Evolutionary conservation across 2,329 filamentous ascomycete species (phyloP).

Genomic region (Microthyrium microscopicum): DNA sequence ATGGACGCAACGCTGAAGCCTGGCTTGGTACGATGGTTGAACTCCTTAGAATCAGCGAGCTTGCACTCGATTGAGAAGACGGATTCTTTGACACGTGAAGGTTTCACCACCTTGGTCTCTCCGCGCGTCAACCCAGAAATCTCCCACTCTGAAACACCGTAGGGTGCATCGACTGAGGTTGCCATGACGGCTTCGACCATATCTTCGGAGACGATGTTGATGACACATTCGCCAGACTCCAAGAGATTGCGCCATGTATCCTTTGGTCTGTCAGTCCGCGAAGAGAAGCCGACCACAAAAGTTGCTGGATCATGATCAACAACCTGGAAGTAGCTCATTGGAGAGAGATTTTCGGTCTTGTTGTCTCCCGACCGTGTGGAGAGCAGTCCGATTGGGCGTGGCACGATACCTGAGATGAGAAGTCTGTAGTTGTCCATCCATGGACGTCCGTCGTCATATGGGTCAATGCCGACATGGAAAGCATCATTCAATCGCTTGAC

Average conservation of each 20-base stretch:
- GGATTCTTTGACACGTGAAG: conserved; percentile 2
- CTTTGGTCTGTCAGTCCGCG: conserved; percentile 9
- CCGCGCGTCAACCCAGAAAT: conserved; percentile 3
- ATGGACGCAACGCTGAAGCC: conserved; percentile 4
- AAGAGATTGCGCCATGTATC: conserved; percentile 11
- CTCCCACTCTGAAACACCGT: conserved; percentile 10
- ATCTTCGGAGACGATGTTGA: conserved; percentile 12
- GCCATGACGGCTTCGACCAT: conserved; percentile 11
- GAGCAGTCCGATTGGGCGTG: conserved; percentile 12
- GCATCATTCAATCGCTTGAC: neutral
- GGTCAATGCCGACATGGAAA: conserved; percentile 10
- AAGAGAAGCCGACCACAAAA: conserved; percentile 12
- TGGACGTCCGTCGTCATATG: conserved; percentile 9
- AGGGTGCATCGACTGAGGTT: conserved; percentile 10
- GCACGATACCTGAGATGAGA: conserved; percentile 10
- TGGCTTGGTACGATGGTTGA: neutral
- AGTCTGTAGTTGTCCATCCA: conserved; percentile 12
- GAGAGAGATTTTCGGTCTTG: conserved; percentile 13
- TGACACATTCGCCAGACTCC: conserved; percentile 10
- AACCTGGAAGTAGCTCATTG: conserved; percentile 16
- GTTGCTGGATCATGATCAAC: conserved; percentile 13
- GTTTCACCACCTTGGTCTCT: neutral
- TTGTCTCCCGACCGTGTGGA: conserved; percentile 10
- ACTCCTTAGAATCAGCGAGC: neutral
- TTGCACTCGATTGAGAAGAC: conserved; percentile 6